A percentile compares a stretch with the other conserved stretches of the same genome.
phyloP scores from a whole-genome alignment of 306 rosid genomes.

The Styphnolobium japonicum region DNA sequence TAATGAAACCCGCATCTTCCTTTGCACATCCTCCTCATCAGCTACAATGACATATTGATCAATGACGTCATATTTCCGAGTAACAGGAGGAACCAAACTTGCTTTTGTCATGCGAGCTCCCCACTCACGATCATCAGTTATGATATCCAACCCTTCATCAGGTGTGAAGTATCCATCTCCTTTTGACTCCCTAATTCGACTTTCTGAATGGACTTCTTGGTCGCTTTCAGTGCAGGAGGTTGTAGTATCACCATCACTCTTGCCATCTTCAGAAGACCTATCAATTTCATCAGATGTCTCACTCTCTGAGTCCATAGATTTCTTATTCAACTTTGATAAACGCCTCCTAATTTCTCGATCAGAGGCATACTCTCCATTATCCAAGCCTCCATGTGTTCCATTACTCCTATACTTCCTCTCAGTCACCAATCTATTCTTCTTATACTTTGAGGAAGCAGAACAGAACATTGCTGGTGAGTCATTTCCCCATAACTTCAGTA shows the following conservation, averaged over 20 bases:
- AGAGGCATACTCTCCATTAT: slow-evolving; percentile 68
- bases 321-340: slow-evolving; percentile 76
- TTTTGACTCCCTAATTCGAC: slow-evolving; percentile 48
- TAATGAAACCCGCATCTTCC: slow-evolving; percentile 91
- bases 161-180: slow-evolving; percentile 49
- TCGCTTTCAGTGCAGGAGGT: slow-evolving; percentile 71
- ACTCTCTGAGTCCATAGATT: slow-evolving; percentile 73
- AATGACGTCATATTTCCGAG: slow-evolving; percentile 91
- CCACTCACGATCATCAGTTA: slow-evolving; percentile 92
- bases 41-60: slow-evolving; percentile 83
- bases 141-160: slow-evolving; percentile 55
- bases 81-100: slow-evolving; percentile 98
- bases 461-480: slow-evolving; percentile 36
- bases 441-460: slow-evolving; percentile 61
- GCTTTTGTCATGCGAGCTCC: slow-evolving; percentile 99
- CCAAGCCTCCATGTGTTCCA: slow-evolving; percentile 60
- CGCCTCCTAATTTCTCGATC: slow-evolving; percentile 88
- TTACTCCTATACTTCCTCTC: slow-evolving; percentile 84
- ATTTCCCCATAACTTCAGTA: slow-evolving; percentile 15
- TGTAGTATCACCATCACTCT: slow-evolving; percentile 70
- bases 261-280: slow-evolving; percentile 71
- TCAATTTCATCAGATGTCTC: slow-evolving; percentile 88
- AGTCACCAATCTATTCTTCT: slow-evolving; percentile 59
- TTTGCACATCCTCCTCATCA: slow-evolving; percentile 84
- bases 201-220: slow-evolving; percentile 48